A percentile compares a stretch with the other conserved stretches of the same genome.
Evolutionary conservation across 2,329 filamentous ascomycete species (phyloP).

Genomic region (Colletotrichum shisoi): DNA sequence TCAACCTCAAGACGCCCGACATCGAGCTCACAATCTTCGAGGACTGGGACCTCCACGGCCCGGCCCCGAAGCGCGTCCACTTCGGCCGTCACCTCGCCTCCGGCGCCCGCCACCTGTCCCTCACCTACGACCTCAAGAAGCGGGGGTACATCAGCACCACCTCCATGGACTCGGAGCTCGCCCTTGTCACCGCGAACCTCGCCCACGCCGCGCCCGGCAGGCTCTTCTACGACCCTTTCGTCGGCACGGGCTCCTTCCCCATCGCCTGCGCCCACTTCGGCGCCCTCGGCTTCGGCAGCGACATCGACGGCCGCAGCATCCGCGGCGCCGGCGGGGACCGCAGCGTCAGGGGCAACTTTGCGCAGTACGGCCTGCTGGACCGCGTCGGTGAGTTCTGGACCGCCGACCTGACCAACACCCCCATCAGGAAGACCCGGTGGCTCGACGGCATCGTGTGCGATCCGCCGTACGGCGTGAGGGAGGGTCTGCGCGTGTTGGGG

Average conservation of each 20-base stretch:
- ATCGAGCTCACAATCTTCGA: constrained; percentile 83
- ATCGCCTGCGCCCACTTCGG: constrained; percentile 91
- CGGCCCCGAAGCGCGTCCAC: constrained; percentile 57
- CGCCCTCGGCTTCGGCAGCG: constrained; percentile 81
- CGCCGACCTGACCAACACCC: constrained; percentile 87
- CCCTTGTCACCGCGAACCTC: constrained; percentile 90
- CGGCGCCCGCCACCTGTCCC: constrained; percentile 72
- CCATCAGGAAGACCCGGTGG: constrained; percentile 67
- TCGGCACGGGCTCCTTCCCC: constrained; percentile 92
- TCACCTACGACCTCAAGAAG: constrained; percentile 89
- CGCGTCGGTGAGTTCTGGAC: constrained; percentile 80
- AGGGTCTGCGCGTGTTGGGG: constrained; percentile 88
- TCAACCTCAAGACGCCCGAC: constrained; percentile 77
- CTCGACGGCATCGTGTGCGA: constrained; percentile 95
- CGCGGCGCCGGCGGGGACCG: constrained; percentile 70
- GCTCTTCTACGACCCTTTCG: constrained; percentile 93
- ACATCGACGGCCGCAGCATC: constrained; percentile 92
- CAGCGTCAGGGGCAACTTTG: constrained; percentile 74
- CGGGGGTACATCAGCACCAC: constrained; percentile 93
- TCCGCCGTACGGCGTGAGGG: constrained; percentile 92
- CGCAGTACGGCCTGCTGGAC: constrained; percentile 76
- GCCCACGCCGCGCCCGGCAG: constrained; percentile 82
- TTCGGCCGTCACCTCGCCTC: constrained; percentile 75
- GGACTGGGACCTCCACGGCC: constrained; percentile 73
- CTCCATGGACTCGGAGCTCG: constrained; percentile 95